Percentiles rank a stretch among this genome's conserved stretches.
phyloP scores from a whole-genome alignment of 164 flowering plant species.

The Kalanchoe fedtschenkoi region DNA sequence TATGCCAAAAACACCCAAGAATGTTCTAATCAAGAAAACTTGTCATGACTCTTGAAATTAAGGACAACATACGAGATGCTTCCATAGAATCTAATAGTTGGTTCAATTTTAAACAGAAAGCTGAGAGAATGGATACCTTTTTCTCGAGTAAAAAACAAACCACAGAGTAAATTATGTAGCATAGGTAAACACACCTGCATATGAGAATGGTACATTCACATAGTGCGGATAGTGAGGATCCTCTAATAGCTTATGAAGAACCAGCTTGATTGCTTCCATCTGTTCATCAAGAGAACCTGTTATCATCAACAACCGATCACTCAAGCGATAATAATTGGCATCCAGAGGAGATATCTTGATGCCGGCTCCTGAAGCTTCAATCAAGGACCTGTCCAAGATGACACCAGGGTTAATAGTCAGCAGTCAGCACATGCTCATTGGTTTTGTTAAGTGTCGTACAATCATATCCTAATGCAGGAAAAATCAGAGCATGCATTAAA shows the following conservation, averaged over 20 bases:
- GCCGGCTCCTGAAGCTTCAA: constrained; percentile 84
- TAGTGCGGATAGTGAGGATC: constrained; percentile 73
- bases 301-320: constrained; percentile 78
- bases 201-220: constrained; percentile 63
- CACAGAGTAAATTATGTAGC: background rate
- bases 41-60: too few species aligned
- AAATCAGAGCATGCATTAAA: too few species aligned
- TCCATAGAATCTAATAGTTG: background rate
- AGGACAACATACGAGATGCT: background rate
- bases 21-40: too few species aligned
- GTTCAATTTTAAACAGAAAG: background rate
- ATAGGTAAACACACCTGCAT: constrained; percentile 47
- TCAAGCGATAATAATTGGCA: constrained; percentile 47
- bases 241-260: constrained; percentile 65
- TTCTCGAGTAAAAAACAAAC: background rate
- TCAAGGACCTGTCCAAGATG: constrained; percentile 64
- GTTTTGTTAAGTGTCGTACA: background rate
- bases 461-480: background rate
- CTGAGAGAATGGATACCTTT: background rate
- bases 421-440: background rate
- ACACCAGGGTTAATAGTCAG: background rate
- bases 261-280: constrained; percentile 67
- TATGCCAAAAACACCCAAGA: too few species aligned
- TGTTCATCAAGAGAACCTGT: constrained; percentile 76
- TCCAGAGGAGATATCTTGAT: constrained; percentile 93